phyloP scores from a whole-genome alignment of 768 basidiomycete species.

The Pleurotus eryngii region DNA sequence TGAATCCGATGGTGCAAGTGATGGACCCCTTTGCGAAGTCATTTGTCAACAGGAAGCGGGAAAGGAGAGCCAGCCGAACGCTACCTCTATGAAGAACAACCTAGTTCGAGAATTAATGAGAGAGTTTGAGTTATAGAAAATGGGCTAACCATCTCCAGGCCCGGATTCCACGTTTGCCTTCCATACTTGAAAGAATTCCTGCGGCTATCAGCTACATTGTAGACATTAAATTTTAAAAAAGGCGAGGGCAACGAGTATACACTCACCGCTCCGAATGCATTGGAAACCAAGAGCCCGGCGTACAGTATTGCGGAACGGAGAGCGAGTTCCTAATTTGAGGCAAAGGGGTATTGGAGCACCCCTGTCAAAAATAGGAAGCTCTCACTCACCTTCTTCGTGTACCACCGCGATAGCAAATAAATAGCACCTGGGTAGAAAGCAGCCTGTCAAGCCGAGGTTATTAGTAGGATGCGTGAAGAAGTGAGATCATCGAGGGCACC shows the following conservation, averaged over 20 bases:
- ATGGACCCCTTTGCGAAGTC: conserved; percentile 47
- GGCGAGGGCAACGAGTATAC: background rate
- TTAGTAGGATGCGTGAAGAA: background rate
- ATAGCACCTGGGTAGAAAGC: conserved; percentile 63
- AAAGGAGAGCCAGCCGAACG: background rate
- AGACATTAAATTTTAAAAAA: background rate
- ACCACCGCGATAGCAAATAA: conserved; percentile 50
- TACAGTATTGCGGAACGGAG: conserved; percentile 62
- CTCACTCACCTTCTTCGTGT: conserved; percentile 47
- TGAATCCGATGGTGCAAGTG: conserved; percentile 56
- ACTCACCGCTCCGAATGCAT: conserved; percentile 63
- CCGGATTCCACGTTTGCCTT: conserved; percentile 60
- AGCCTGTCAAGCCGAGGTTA: conserved; percentile 27
- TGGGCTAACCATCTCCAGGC: conserved; percentile 66
- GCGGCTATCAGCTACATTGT: conserved; percentile 59
- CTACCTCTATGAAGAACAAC: conserved; percentile 70
- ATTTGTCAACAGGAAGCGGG: background rate
- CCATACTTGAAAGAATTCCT: conserved; percentile 69
- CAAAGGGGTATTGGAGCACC: no score
- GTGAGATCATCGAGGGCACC: conserved; percentile 17
- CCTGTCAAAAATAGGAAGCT: background rate
- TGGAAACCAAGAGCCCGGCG: conserved; percentile 57
- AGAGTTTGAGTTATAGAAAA: background rate
- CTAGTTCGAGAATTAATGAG: conserved; percentile 25
- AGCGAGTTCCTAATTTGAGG: conserved; percentile 49